Evolutionary conservation across 2,329 filamentous ascomycete species (phyloP), one percentile per base, ranked within the genome.

Genomic region (Colletotrichum cordylinicola): DNA sequence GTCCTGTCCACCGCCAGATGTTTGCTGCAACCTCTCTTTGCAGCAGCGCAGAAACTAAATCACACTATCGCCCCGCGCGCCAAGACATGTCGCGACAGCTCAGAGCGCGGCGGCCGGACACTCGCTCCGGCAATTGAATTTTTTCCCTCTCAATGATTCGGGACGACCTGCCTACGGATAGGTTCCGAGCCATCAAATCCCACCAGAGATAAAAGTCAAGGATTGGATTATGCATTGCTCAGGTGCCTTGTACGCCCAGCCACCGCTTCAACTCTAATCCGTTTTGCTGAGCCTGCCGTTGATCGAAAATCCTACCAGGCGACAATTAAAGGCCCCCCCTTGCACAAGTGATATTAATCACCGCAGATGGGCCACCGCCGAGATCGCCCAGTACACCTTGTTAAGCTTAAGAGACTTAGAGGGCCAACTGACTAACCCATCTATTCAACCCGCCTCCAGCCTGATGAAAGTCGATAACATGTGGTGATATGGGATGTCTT

Each of bases 1-100:
- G 43, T 66, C 13, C 35, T 18, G 37, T 35, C 48, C 67, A 60
- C 60, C 67, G 67, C 48, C 67, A 52, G 43, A 29, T 56, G 24
- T 35, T 21, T 55, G 52, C 24, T 72, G 62, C 56, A 67, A 67
- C 55, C 43, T 58, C 16, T 67, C 24, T 35, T 13, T 24, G 43
- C 69, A 48, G 33, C 62, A 27, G 62, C 33, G 39, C n/a, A 43
- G 8, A 21, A 64, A 37, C 29, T 62, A 16, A 16, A 68, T 58
- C 43, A 64, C 18, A 43, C 69, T 39, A 73, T 52, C 15, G 64
- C 73, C 69, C 73, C 69, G 69, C 70, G 56, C 69, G 62, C 73
- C 69, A 75, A 75, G 73, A 75, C 55, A 13, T 56, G 15, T 31
- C 31, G 27, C 35, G 31, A 60, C 67, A 71, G 60, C 67, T 62